Evolutionary conservation across 768 basidiomycete species (phyloP).

Genomic region (Mycena haematopus): DNA sequence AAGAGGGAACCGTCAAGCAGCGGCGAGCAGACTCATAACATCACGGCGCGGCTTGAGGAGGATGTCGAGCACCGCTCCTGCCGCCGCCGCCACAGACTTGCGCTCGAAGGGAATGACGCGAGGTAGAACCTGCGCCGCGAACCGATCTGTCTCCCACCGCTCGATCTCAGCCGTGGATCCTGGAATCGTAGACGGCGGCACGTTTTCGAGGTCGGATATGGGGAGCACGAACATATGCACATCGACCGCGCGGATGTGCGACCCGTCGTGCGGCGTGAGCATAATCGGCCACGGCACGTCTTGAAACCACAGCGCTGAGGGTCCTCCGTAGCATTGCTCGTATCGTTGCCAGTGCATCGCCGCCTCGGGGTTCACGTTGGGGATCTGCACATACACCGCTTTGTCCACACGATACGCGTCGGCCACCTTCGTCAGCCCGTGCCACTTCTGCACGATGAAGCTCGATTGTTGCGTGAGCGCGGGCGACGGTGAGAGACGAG

Average conservation of each 20-base stretch:
- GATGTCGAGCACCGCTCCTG: constrained; percentile 7
- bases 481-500: too few species aligned
- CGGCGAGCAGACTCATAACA: background rate
- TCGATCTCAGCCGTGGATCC: background rate
- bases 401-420: background rate
- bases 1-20: too few species aligned
- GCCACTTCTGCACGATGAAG: constrained; percentile 1
- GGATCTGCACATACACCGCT: background rate
- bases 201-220: background rate
- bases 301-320: background rate
- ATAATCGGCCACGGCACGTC: constrained; percentile 20
- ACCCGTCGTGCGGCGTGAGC: background rate
- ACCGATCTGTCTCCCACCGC: constrained; percentile 11
- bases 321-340: too few species aligned
- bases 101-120: background rate
- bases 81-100: background rate
- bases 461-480: background rate
- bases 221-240: constrained; percentile 11
- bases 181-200: background rate
- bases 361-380: too few species aligned
- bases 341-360: too few species aligned
- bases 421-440: background rate
- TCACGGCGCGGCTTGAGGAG: constrained; percentile 8
- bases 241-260: constrained; percentile 14
- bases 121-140: constrained; percentile 1